These are phyloP conservation scores for Nitzschia sp. DNA, from an alignment of 108 stramenopile species.

Conservation along the genomic window DNA sequence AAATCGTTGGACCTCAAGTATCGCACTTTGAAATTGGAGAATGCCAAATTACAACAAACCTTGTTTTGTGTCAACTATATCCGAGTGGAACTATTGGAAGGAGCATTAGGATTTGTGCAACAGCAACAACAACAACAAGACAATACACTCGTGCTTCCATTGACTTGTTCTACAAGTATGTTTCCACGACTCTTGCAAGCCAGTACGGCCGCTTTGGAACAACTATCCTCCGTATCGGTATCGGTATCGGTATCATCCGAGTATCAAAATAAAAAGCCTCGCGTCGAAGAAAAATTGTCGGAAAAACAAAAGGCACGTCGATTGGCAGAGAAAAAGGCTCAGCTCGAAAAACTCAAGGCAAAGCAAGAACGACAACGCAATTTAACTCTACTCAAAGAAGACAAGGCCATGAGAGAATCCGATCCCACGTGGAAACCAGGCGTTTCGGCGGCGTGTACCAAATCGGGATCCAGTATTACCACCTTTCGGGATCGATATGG, in stretches of 20 bases:
- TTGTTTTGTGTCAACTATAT: constrained; percentile 16
- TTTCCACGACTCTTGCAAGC: not conserved
- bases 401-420: constrained; percentile 67
- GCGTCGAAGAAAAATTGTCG: constrained; percentile 39
- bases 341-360: constrained; percentile 48
- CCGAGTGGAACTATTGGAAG: constrained; percentile 41
- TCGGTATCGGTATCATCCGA: not conserved
- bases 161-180: not conserved
- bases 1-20: constrained; percentile 60
- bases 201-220: not conserved
- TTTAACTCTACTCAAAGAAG: constrained; percentile 43
- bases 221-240: not conserved
- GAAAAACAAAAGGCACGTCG: constrained; percentile 78
- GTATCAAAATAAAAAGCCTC: not conserved
- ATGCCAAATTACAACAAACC: constrained; percentile 48
- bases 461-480: constrained; percentile 58
- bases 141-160: not conserved
- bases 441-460: constrained; percentile 66
- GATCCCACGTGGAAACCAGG: constrained; percentile 73
- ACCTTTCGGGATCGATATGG: constrained; percentile 79
- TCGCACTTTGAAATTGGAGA: constrained; percentile 53
- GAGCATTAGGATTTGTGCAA: constrained; percentile 26
- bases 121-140: not conserved
- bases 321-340: constrained; percentile 56
- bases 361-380: constrained; percentile 48